phyloP scores from a whole-genome alignment of 129 eudicot species.

The Lactuca saligna region DNA sequence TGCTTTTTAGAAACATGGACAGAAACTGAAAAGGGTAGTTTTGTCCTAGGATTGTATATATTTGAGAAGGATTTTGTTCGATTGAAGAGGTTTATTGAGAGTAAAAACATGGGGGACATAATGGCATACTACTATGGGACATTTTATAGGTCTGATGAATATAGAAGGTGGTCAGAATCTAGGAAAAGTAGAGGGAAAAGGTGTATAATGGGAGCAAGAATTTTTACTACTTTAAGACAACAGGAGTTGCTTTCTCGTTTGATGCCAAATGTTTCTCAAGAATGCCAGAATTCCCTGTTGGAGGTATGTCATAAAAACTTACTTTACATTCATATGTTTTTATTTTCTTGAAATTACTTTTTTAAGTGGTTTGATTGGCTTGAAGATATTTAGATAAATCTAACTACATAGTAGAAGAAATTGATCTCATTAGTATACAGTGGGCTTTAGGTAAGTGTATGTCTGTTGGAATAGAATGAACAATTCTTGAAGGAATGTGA shows the following conservation, averaged over 20 bases:
- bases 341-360: not conserved
- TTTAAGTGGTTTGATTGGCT: not conserved
- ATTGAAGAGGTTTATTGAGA: conserved; percentile 49
- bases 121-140: conserved; percentile 54
- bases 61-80: conserved; percentile 61
- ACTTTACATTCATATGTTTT: not conserved
- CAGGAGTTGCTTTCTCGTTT: conserved; percentile 65
- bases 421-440: too few relatives aligned
- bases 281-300: conserved; percentile 40
- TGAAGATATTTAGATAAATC: not conserved
- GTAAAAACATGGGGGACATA: conserved; percentile 55
- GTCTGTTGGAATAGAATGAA: too few relatives aligned
- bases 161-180: conserved; percentile 60
- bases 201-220: conserved; percentile 47
- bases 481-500: too few relatives aligned
- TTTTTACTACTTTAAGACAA: conserved; percentile 65
- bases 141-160: conserved; percentile 46
- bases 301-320: conserved; percentile 47
- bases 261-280: conserved; percentile 39
- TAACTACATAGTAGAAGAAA: too few relatives aligned
- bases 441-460: too few relatives aligned
- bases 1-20: conserved; percentile 40
- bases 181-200: conserved; percentile 50
- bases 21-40: conserved; percentile 54
- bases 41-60: conserved; percentile 72